A percentile compares a stretch with the other conserved stretches of the same genome.
Evolutionary conservation across 163 green algal species (phyloP).

Genomic region (Volvox carteri): DNA sequence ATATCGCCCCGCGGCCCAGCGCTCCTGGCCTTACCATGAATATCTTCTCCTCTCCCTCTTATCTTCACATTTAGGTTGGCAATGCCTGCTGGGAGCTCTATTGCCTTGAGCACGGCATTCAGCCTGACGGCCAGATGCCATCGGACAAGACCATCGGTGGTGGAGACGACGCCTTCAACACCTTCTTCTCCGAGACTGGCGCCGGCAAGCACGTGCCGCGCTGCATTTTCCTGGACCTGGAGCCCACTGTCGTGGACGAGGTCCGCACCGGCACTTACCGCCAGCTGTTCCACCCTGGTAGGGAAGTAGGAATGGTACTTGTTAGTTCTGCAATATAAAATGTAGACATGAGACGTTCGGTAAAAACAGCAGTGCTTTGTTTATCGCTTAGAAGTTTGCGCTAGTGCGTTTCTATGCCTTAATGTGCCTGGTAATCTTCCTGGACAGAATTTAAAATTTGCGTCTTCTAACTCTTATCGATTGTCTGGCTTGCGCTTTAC

Average conservation of each 20-base stretch:
- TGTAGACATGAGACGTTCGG: too few relatives aligned
- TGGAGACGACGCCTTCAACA: conserved; percentile 97
- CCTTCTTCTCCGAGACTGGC: conserved; percentile 99
- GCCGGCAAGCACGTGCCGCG: conserved; percentile 99
- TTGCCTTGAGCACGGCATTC: conserved; percentile 96
- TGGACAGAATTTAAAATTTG: neutral
- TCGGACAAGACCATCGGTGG: conserved; percentile 96
- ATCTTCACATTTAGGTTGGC: conserved; percentile 89
- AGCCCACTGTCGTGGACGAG: conserved; percentile 99
- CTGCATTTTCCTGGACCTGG: conserved; percentile 98
- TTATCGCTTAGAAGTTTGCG: too few relatives aligned
- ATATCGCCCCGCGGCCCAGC: too few relatives aligned
- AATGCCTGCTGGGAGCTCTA: conserved; percentile 99
- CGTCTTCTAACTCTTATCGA: neutral
- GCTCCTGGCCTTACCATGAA: too few relatives aligned
- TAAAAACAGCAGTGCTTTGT: too few relatives aligned
- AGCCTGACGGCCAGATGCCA: conserved; percentile 96
- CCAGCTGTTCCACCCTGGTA: conserved; percentile 98
- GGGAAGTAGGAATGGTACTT: neutral
- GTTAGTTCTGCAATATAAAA: neutral
- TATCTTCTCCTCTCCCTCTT: too few relatives aligned
- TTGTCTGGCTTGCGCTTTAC: neutral
- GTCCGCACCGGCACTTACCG: conserved; percentile 98
- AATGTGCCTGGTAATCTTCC: too few relatives aligned
- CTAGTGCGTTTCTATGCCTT: too few relatives aligned